Evolutionary conservation across 768 basidiomycete genomes (phyloP), one percentile per base, ranked within the genome.

Genomic region (Macrolepiota fuliginosa): DNA sequence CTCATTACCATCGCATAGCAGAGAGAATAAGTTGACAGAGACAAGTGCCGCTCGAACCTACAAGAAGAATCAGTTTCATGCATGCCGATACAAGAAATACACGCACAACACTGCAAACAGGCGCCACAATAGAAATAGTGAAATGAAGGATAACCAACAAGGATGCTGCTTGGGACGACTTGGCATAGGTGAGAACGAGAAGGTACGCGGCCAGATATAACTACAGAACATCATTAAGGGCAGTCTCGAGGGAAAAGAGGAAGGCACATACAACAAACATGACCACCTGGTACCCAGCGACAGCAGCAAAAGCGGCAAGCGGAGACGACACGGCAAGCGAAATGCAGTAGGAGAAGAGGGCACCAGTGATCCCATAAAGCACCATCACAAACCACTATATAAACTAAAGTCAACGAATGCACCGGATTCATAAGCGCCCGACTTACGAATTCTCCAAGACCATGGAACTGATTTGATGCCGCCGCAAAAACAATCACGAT

Each of bases 21-120:
- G 74, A 12, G 85, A 86, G 72, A 92, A 94, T 2, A 91, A 71
- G 67, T 92, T 92, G 64, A 89, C 79, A 0, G 91, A 89, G n/a
- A 94, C 83, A 19, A 94, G 79, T 2, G 83, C 82, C 0, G 90
- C 84, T 46, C 91, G 81, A 45, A 84, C 70, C 90, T 90, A 61
- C 15, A 19, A 7, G n/a, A 49, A 6, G 22, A 55, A 66, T 51
- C 1, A 58, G 36, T n/a, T 39, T 12, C 62, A 39, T 54, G 51
- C 17, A 19, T 27, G 19, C 15, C 51, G 5, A 40, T 22, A 40
- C 52, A 35, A n/a, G 54, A 54, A 15, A 12, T 15, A 55, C 15
- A 80, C 88, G 65, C 70, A 90, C 89, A 52, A 85, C 77, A 64
- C 83, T 89, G 9, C 85, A 83, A 4, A 93, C 83, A 3, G 91